A percentile compares a stretch with the other conserved stretches of the same genome.
Conservation (phyloP, 495 filamentous ascomycete species). For the Saxispiralis lemnorum region DNA sequence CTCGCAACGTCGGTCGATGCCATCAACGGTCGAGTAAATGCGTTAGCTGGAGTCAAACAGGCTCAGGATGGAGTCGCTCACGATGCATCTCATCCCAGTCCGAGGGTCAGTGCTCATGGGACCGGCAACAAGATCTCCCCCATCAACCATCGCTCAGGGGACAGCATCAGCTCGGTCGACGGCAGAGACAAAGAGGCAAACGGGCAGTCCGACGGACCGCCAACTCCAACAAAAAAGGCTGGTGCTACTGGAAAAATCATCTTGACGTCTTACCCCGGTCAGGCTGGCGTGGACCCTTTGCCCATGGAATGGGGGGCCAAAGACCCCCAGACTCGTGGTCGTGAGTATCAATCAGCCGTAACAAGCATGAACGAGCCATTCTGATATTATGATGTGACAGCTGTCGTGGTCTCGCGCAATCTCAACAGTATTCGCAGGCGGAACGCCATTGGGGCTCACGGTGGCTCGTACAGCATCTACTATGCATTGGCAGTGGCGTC, state of each 20-base stretch:
- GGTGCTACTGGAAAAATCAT: constrained; percentile 43
- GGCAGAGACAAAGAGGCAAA: constrained; percentile 6
- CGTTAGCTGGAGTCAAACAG: constrained; percentile 38
- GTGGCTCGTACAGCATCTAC: constrained; percentile 95
- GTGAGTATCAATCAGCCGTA: not conserved
- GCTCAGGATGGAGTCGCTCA: constrained; percentile 29
- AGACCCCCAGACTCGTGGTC: constrained; percentile 59
- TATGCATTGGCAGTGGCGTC: constrained; percentile 85
- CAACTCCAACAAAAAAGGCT: constrained; percentile 14
- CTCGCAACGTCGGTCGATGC: constrained; percentile 45
- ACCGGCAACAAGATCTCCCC: constrained; percentile 2
- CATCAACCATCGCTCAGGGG: constrained; percentile 2
- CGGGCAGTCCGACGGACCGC: constrained; percentile 5
- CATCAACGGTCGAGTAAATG: constrained; percentile 48
- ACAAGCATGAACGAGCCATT: not conserved
- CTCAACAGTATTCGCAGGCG: constrained; percentile 61
- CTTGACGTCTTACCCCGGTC: constrained; percentile 80
- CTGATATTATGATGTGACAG: no score
- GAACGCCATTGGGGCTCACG: constrained; percentile 77
- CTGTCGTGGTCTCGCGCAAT: constrained; percentile 73
- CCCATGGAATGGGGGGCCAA: constrained; percentile 73
- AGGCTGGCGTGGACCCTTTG: constrained; percentile 81
- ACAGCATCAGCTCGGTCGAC: constrained; percentile 8
- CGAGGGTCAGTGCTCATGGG: not conserved
- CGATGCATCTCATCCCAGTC: constrained; percentile 16